These are phyloP conservation scores for Orbilia brochopaga DNA, from an alignment of 2,329 filamentous ascomycete species.

Conservation along the genomic window DNA sequence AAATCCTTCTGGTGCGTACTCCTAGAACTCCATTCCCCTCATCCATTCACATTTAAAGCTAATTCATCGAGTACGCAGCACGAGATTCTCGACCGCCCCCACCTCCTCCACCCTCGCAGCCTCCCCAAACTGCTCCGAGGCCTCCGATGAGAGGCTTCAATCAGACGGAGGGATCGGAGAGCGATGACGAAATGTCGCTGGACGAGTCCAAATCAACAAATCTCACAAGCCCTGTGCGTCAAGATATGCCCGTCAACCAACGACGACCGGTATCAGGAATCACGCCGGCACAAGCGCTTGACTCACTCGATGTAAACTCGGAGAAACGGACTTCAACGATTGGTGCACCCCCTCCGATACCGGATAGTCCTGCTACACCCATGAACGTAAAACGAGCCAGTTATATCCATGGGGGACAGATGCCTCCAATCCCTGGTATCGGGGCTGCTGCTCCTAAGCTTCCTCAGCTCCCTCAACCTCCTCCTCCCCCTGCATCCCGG, in stretches of 20 bases:
- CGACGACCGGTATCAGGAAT: constrained; percentile 53
- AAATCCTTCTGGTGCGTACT: constrained; percentile 13
- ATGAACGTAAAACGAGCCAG: constrained; percentile 52
- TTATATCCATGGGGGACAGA: constrained; percentile 53
- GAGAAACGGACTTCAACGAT: constrained; percentile 42
- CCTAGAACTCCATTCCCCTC: neutral
- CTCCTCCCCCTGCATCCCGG: constrained; percentile 57
- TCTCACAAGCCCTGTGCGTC: constrained; percentile 56
- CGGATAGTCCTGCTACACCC: constrained; percentile 62
- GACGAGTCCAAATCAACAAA: constrained; percentile 57
- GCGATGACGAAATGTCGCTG: constrained; percentile 82
- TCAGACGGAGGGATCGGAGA: constrained; percentile 72
- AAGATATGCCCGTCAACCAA: constrained; percentile 13
- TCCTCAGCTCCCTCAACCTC: constrained; percentile 58
- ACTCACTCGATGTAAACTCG: constrained; percentile 17
- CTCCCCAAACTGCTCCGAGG: constrained; percentile 55
- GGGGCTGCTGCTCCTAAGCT: constrained; percentile 2
- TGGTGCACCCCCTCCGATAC: constrained; percentile 65
- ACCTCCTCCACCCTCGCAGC: constrained; percentile 56
- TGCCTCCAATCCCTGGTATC: constrained; percentile 57
- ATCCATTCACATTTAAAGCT: neutral
- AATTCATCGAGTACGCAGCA: constrained; percentile 52
- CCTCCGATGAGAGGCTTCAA: constrained; percentile 8
- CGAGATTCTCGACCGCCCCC: constrained; percentile 57
- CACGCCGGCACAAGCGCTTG: constrained; percentile 58